Conservation (phyloP, 2,329 filamentous ascomycete genomes). For the Fusarium sp. region DNA sequence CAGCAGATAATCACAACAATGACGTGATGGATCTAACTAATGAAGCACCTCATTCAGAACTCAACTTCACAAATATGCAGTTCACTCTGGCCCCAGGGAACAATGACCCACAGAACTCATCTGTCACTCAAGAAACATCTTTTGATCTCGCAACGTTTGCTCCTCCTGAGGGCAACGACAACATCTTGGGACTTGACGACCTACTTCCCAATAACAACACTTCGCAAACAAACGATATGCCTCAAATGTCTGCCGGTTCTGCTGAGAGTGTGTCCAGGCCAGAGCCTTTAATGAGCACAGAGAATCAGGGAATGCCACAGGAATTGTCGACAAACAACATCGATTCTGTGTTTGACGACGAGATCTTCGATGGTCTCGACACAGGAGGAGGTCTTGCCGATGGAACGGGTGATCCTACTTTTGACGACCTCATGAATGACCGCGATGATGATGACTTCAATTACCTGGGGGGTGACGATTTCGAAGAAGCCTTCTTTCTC, state of each 20-base stretch:
- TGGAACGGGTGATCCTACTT: slow-evolving; percentile 57
- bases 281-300: slow-evolving; percentile 18
- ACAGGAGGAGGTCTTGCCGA: slow-evolving; percentile 53
- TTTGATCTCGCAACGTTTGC: slow-evolving; percentile 64
- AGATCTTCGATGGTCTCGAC: slow-evolving; percentile 56
- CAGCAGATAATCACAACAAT: slow-evolving; percentile 40
- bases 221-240: slow-evolving; percentile 30
- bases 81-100: slow-evolving; percentile 65
- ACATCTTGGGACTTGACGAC: slow-evolving; percentile 51
- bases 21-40: slow-evolving; percentile 37
- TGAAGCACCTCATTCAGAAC: slow-evolving; percentile 52
- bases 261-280: slow-evolving; percentile 27
- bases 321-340: slow-evolving; percentile 47
- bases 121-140: slow-evolving; percentile 53
- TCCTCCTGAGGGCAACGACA: slow-evolving; percentile 51
- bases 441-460: slow-evolving; percentile 56
- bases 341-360: slow-evolving; percentile 59
- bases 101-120: slow-evolving; percentile 46
- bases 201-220: slow-evolving; percentile 48
- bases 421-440: slow-evolving; percentile 64
- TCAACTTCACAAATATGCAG: slow-evolving; percentile 69
- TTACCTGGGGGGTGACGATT: slow-evolving; percentile 60
- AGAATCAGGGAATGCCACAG: slow-evolving; percentile 34
- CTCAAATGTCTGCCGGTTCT: slow-evolving; percentile 25
- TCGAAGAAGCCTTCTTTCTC: slow-evolving; percentile 62